Evolutionary conservation across 768 basidiomycete genomes (phyloP).

Genomic region (Suillus americanus): DNA sequence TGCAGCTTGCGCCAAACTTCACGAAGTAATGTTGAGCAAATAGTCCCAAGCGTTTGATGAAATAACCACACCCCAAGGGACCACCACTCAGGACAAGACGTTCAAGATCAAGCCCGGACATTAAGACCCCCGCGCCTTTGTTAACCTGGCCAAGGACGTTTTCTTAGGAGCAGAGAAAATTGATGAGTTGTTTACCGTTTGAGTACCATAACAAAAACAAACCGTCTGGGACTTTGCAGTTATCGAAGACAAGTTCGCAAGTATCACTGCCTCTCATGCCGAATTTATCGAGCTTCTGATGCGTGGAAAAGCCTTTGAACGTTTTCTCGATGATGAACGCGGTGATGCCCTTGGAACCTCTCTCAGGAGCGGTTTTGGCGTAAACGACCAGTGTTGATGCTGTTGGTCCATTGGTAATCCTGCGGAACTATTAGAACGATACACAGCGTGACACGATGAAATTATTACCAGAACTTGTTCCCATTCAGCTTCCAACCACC

Average conservation of each 20-base stretch:
- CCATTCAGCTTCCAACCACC: conserved; percentile 84
- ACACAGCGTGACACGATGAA: not conserved
- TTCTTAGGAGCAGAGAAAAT: conserved; percentile 40
- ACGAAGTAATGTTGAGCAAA: conserved; percentile 8
- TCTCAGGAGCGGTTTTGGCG: conserved; percentile 79
- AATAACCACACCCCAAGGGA: conserved; percentile 68
- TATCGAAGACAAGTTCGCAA: conserved; percentile 89
- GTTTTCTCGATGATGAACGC: conserved; percentile 86
- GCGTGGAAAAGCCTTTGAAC: conserved; percentile 84
- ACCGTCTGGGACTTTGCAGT: conserved; percentile 90
- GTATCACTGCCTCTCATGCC: conserved; percentile 97
- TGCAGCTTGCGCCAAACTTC: conserved; percentile 88
- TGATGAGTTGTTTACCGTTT: not conserved
- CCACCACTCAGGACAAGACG: conserved; percentile 90
- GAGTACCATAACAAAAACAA: conserved; percentile 12
- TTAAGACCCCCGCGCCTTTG: conserved; percentile 82
- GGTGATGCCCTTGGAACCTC: conserved; percentile 86
- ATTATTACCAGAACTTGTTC: conserved; percentile 82
- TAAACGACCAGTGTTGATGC: conserved; percentile 93
- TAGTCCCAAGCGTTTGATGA: conserved; percentile 1
- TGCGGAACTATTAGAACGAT: conserved; percentile 27
- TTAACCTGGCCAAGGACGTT: conserved; percentile 83
- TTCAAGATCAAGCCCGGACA: conserved; percentile 94
- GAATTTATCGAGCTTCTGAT: conserved; percentile 91
- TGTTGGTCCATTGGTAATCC: conserved; percentile 94